Conservation (phyloP, 1,284 basidiomycete genomes). For the Irpex lacteus region DNA sequence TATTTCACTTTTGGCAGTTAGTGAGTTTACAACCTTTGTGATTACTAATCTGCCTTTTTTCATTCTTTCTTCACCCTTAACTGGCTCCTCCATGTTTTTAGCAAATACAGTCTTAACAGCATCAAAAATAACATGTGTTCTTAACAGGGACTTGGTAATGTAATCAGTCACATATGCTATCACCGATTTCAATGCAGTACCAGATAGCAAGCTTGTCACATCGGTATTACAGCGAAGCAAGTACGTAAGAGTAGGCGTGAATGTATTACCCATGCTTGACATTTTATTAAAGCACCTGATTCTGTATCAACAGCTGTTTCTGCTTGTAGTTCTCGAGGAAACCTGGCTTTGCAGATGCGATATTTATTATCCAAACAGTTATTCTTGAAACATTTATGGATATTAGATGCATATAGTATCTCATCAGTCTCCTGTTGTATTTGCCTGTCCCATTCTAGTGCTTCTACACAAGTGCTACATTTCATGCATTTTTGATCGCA, state of each 20-base stretch:
- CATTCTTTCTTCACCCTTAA: background rate
- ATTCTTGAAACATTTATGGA: background rate
- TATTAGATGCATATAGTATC: background rate
- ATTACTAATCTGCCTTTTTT: background rate
- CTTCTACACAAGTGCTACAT: too few relatives aligned
- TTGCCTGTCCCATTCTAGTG: conserved; percentile 4
- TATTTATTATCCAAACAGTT: too few relatives aligned
- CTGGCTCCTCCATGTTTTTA: conserved; percentile 18
- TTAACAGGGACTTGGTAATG: background rate
- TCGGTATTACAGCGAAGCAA: too few relatives aligned
- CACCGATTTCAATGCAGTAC: background rate
- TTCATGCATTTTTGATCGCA: too few relatives aligned
- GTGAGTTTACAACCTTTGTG: background rate
- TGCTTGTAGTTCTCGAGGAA: conserved; percentile 23
- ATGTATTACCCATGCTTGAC: background rate
- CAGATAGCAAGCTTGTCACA: conserved; percentile 1
- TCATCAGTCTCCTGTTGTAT: conserved; percentile 3
- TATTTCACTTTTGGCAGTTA: conserved; percentile 6
- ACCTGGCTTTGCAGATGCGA: conserved; percentile 26
- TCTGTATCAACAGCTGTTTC: conserved; percentile 24
- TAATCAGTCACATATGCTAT: conserved; percentile 6
- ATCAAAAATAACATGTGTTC: conserved; percentile 27
- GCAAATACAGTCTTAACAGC: conserved; percentile 25
- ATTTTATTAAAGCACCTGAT: conserved; percentile 28
- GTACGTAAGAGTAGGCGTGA: background rate